Evolutionary conservation across 2,329 filamentous ascomycete species (phyloP).

Genomic region (Didymella lethalis): DNA sequence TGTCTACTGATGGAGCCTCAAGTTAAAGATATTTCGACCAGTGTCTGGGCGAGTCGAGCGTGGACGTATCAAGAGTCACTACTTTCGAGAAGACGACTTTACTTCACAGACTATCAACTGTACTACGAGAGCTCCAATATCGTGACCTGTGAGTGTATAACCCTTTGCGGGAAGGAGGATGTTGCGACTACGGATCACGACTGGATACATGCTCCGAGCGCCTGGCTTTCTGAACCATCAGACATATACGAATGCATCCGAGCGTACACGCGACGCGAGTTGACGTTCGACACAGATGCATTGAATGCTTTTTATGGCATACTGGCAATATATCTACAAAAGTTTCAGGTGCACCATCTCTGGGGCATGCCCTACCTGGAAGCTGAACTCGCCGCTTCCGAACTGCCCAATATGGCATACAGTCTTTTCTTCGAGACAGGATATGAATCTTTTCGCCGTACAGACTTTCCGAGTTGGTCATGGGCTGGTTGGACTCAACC

Average conservation of each 20-base stretch:
- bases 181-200: too few species aligned
- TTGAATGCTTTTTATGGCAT: not conserved
- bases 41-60: not conserved
- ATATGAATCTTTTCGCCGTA: not conserved
- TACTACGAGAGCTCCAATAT: not conserved
- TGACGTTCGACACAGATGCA: not conserved
- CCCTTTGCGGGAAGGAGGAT: too few species aligned
- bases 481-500: not conserved
- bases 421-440: not conserved
- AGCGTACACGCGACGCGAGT: not conserved
- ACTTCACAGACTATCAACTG: not conserved
- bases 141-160: not conserved
- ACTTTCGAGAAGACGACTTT: not conserved
- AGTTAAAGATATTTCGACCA: too few species aligned
- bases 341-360: not conserved
- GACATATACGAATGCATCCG: not conserved
- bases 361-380: not conserved
- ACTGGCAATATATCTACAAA: not conserved
- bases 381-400: not conserved
- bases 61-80: not conserved
- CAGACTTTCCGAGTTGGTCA: not conserved
- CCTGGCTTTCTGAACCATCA: not conserved
- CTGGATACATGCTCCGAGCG: too few species aligned
- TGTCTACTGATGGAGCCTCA: too few species aligned
- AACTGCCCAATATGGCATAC: not conserved